A percentile compares a stretch with the other conserved stretches of the same genome.
Conservation (phyloP, 108 stramenopile species). For the Fragilaria radians region DNA sequence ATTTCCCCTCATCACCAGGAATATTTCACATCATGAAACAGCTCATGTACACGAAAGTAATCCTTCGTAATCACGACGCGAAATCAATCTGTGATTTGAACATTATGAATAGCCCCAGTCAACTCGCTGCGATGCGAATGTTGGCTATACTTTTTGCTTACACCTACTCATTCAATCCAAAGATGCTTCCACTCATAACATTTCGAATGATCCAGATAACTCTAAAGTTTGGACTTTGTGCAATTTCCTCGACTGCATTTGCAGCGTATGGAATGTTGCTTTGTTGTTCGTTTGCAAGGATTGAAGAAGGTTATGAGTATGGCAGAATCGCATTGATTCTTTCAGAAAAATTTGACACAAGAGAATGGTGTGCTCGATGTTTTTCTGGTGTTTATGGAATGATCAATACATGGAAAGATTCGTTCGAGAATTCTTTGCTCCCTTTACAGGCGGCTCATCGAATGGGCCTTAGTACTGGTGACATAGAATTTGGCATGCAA, state of each 20-base stretch:
- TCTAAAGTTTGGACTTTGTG: slow-evolving; percentile 14
- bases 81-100: slow-evolving; percentile 7
- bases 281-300: slow-evolving; percentile 16
- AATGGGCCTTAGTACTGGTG: slow-evolving; percentile 24
- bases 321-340: slow-evolving; percentile 32
- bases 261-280: slow-evolving; percentile 32
- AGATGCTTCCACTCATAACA: slow-evolving; percentile 17
- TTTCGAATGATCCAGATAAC: slow-evolving; percentile 39
- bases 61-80: slow-evolving; percentile 9
- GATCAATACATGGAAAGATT: slow-evolving; percentile 7
- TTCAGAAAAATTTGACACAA: slow-evolving; percentile 5
- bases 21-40: slow-evolving; percentile 5
- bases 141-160: slow-evolving; percentile 21
- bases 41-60: slow-evolving; percentile 6
- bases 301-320: slow-evolving; percentile 41
- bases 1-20: slow-evolving; percentile 16
- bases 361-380: slow-evolving; percentile 21
- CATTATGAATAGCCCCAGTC: too few relatives aligned
- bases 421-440: slow-evolving; percentile 8
- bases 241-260: slow-evolving; percentile 22
- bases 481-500: slow-evolving; percentile 26
- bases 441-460: slow-evolving; percentile 17
- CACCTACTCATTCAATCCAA: slow-evolving; percentile 11
- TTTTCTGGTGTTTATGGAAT: slow-evolving; percentile 19
- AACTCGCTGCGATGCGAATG: slow-evolving; percentile 42